Evolutionary conservation across 352 stramenopile species (phyloP), one percentile per base, ranked within the genome.

Genomic region (Pythium utonaiense): DNA sequence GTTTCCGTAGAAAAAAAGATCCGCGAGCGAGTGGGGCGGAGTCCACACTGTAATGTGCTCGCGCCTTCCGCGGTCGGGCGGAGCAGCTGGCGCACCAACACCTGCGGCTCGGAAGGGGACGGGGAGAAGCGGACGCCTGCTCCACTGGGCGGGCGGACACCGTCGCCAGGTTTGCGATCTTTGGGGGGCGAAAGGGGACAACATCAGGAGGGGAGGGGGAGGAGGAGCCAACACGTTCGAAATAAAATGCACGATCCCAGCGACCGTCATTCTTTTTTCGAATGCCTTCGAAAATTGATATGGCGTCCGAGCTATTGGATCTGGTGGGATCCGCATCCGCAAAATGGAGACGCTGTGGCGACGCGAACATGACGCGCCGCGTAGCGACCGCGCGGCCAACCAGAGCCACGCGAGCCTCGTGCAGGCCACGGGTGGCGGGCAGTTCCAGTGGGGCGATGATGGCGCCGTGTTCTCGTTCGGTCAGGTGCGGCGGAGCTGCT

Each of bases 381-480:
- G 30, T 31, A 27, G 38, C 25, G 25, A 25, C 25, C 14, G n/a
- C 30, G 19, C 21, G 16, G 17, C 31, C 21, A 30, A 44, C n/a
- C 31, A 36, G 45, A 52, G 45, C 6, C 22, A 17, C 16, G 13
- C 16, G 6, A 34, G 38, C 36, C 16, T n/a, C 16, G 28, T 31
- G 51, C 16, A 12, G 10, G 9, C n/a, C 8, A 6, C n/a, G 0
- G 38, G 9, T 4, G 25, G 22, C 10, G 9, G 9, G 28, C 40
- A 60, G 19, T 64, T 51, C 25, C 40, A 47, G 34, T 69, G 62
- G 54, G 62, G 62, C 21, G 31, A 56, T 13, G 0, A 14, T 5
- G 16, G 44, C 17, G 61, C 36, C 24, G 55, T 51, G 34, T 69
- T 65, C 51, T 58, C 57, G 3, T 70, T 65, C 34, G 63, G 63